Base-by-base conservation (phyloP, 352 stramenopile genomes). In the Peronospora destructor region DNA sequence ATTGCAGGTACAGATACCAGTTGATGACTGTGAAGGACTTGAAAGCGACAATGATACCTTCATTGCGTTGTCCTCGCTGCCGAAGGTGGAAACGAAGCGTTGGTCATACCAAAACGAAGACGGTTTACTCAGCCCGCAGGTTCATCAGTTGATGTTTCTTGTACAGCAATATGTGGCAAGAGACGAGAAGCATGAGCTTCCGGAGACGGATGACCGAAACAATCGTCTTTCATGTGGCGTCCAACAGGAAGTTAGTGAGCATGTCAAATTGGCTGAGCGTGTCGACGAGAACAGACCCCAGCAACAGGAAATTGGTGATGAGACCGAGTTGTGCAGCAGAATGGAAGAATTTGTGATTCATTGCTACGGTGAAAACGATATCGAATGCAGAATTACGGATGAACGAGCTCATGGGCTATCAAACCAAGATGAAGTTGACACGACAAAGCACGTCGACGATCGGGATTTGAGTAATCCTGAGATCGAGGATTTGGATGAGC, bases 141-240 rank as follows among this genome's bases (percentile, higher is more conserved):
- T 75, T 12, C 64, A 73, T 39, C 58, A 75, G 29, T 52, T 77
- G 11, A 59, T 77, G 29, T 57, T 60, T 35, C 40, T 71, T 11
- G 52, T 76, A 1, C 58, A 64, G 40, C 57, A 61, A 14, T 51
- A 59, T 42, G 48, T 67, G 44, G 48, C 34, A 47, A 56, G 52
- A 56, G 26, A 44, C 26, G 38, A 53, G 14, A 67, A 68, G 17
- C 58, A 58, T 6, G 65, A 70, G 42, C 33, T 59, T 42, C 51
- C 59, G 1, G 68, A 75, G 44, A 25, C 59, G 5, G 59, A 73
- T 8, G 45, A 65, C 10, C 44, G 56, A 9, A 41, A 37, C n/a
- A 34, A 44, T 36, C 9, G 35, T 14, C 19, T 33, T 25, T 23
- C 26, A 16, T 19, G 26, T 32, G 33, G 51, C 4, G 40, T 45